These are phyloP conservation scores for Thuidium tamariscinum DNA, from an alignment of 225 moss, liverwort and hornwort genomes.

Conservation along the genomic window DNA sequence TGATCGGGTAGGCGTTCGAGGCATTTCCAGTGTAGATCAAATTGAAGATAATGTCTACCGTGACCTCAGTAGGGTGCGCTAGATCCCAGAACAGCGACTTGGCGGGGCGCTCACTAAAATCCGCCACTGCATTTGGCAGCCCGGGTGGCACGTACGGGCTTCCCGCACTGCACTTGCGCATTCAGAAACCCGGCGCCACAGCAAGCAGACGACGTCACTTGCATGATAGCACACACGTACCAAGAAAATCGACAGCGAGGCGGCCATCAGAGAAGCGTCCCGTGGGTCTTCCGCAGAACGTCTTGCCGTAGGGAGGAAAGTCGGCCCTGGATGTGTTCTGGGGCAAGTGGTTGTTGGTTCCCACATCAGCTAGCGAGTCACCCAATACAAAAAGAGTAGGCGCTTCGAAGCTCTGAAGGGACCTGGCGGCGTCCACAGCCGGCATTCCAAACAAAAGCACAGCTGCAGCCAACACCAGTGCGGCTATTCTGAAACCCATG, in stretches of 20 bases:
- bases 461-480: neutral
- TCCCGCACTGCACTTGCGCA: conserved; percentile 29
- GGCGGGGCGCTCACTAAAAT: conserved; percentile 6
- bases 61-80: conserved; percentile 10
- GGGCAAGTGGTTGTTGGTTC: conserved; percentile 17
- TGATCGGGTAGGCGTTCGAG: conserved; percentile 20
- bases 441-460: neutral
- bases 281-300: conserved; percentile 14
- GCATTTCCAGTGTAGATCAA: neutral
- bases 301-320: conserved; percentile 17
- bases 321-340: neutral
- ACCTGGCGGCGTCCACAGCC: neutral
- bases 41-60: neutral
- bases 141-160: neutral
- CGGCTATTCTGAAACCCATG: neutral
- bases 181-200: conserved; percentile 37
- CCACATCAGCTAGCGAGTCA: conserved; percentile 17
- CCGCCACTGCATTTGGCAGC: neutral
- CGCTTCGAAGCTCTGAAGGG: neutral
- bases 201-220: conserved; percentile 7
- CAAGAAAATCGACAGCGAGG: conserved; percentile 6
- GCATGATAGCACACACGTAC: neutral
- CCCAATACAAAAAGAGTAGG: conserved; percentile 5
- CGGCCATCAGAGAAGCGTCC: conserved; percentile 24
- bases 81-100: conserved; percentile 29